Percentiles rank a stretch among this genome's conserved stretches.
phyloP scores from a whole-genome alignment of 352 stramenopile species.

The Thalassiosira hispida region DNA sequence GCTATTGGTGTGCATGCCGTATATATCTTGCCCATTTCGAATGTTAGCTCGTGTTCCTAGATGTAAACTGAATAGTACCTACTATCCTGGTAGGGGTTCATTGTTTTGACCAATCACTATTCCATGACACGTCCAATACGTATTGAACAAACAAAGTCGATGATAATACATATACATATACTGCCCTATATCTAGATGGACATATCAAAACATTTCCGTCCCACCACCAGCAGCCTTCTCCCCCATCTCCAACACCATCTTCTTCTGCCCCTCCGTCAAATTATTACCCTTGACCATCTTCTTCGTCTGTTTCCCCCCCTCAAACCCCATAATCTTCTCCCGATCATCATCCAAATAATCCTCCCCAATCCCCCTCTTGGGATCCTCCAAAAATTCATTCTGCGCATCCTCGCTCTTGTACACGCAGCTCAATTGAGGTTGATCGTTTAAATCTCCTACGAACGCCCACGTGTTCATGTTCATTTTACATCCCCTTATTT shows the following conservation, averaged over 20 bases:
- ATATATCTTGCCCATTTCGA: too few species aligned
- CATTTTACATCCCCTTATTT: conserved; percentile 85
- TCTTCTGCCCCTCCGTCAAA: conserved; percentile 72
- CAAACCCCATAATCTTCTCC: conserved; percentile 17
- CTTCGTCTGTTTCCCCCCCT: conserved; percentile 36
- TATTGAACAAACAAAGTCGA: too few species aligned
- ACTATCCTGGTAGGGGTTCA: too few species aligned
- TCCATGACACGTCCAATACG: too few species aligned
- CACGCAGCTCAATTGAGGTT: conserved; percentile 87
- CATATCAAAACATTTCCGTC: too few species aligned
- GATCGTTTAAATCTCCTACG: conserved; percentile 86
- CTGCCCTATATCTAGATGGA: too few species aligned
- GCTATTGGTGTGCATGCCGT: too few species aligned
- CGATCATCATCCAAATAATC: conserved; percentile 86
- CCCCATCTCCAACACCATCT: conserved; percentile 31
- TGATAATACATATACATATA: too few species aligned
- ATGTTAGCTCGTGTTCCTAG: too few species aligned
- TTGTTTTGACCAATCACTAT: too few species aligned
- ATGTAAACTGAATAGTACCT: too few species aligned
- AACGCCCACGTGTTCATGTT: conserved; percentile 90
- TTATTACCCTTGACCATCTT: conserved; percentile 82
- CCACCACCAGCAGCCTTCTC: background rate
- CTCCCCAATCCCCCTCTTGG: conserved; percentile 86
- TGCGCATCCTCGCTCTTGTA: conserved; percentile 89
- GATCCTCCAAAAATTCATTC: conserved; percentile 89